Evolutionary conservation across 345 rosid species (phyloP).

Genomic region (Gynandropsis gynandra): DNA sequence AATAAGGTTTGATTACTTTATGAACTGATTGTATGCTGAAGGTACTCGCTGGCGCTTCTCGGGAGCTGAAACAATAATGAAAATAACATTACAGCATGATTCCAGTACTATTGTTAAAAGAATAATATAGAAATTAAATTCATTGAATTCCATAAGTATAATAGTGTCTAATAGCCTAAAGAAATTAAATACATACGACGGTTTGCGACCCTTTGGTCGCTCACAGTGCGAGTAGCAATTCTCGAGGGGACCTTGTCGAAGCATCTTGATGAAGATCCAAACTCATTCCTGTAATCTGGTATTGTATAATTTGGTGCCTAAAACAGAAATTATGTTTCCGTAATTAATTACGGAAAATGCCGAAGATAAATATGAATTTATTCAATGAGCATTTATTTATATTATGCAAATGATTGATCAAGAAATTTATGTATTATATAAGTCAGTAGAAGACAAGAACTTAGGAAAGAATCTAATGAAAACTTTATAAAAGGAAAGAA

Average conservation of each 20-base stretch:
- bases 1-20: constrained; percentile 42
- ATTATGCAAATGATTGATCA: too few relatives aligned
- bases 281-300: constrained; percentile 26
- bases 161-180: neutral
- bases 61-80: constrained; percentile 54
- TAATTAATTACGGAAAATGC: neutral
- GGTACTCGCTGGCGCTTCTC: constrained; percentile 99
- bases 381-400: too few relatives aligned
- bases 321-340: neutral
- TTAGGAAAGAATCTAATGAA: constrained; percentile 28
- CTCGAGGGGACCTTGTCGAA: constrained; percentile 45
- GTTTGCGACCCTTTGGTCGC: constrained; percentile 53
- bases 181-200: constrained; percentile 48
- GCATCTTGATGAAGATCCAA: constrained; percentile 62
- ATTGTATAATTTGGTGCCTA: constrained; percentile 37
- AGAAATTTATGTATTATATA: too few relatives aligned
- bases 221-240: constrained; percentile 24
- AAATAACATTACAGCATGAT: too few relatives aligned
- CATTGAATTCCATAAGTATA: neutral
- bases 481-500: constrained; percentile 14
- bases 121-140: too few relatives aligned
- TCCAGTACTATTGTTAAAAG: too few relatives aligned
- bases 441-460: constrained; percentile 19
- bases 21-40: constrained; percentile 97
- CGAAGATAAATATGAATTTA: too few relatives aligned